Percentiles rank a stretch among this genome's conserved stretches.
Conservation (phyloP, 2,329 filamentous ascomycete genomes). For the Verticillium klebahnii region DNA sequence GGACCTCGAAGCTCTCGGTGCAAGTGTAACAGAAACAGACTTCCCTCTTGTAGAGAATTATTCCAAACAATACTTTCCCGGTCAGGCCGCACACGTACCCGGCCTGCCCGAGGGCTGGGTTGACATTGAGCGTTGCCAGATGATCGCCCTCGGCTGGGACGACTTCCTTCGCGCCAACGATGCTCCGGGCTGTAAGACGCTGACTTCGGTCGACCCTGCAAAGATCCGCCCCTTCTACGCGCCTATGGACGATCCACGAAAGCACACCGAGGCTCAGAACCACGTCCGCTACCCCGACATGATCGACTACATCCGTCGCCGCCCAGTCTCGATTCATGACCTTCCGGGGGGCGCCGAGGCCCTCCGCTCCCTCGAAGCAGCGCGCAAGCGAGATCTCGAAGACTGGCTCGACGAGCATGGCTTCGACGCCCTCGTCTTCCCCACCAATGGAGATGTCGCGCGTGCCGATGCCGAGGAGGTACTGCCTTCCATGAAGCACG, state of each 20-base stretch:
- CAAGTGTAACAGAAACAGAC: constrained; percentile 28
- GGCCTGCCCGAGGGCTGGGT: constrained; percentile 29
- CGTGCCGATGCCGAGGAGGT: constrained; percentile 4
- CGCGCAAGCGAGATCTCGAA: constrained; percentile 6
- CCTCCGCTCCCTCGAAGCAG: constrained; percentile 4
- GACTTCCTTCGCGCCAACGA: constrained; percentile 40
- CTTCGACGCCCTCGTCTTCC: constrained; percentile 6
- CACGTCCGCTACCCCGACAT: constrained; percentile 9
- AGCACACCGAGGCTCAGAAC: constrained; percentile 7
- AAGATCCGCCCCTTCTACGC: constrained; percentile 18
- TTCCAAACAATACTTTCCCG: neutral
- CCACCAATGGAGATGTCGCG: constrained; percentile 7
- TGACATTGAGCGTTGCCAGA: constrained; percentile 30
- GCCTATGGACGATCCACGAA: constrained; percentile 4
- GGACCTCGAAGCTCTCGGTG: constrained; percentile 34
- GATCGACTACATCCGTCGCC: constrained; percentile 4
- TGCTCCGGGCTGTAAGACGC: constrained; percentile 29
- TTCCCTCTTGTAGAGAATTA: constrained; percentile 8
- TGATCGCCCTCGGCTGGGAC: constrained; percentile 42
- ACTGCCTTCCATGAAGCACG: constrained; percentile 4
- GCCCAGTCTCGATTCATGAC: neutral
- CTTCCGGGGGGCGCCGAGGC: constrained; percentile 3
- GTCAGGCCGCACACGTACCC: constrained; percentile 6
- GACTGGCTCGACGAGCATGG: constrained; percentile 7
- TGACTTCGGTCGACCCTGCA: constrained; percentile 32